Conservation (phyloP, 108 stramenopile species). For the Skeletonema costatum region DNA sequence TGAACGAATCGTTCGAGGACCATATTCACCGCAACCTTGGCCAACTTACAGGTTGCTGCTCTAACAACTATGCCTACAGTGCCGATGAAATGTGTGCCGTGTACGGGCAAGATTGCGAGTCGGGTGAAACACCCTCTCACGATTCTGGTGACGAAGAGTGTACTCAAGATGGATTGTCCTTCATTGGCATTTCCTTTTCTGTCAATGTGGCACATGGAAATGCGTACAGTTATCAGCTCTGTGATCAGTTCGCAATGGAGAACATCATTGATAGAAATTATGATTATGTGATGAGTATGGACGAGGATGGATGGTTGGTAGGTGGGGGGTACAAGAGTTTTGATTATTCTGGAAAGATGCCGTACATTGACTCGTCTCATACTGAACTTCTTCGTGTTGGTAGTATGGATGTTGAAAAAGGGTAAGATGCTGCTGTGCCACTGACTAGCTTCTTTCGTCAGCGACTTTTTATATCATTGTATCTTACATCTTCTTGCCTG, state of each 20-base stretch:
- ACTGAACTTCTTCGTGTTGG: slow-evolving; percentile 89
- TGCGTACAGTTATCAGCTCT: slow-evolving; percentile 86
- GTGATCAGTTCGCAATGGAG: slow-evolving; percentile 91
- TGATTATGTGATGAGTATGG: slow-evolving; percentile 90
- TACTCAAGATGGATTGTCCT: slow-evolving; percentile 69
- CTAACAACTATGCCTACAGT: slow-evolving; percentile 55
- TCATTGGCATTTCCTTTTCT: slow-evolving; percentile 71
- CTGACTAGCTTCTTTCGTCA: slow-evolving; percentile 75
- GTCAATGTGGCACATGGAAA: slow-evolving; percentile 72
- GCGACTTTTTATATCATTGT: slow-evolving; percentile 18
- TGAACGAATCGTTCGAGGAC: slow-evolving; percentile 7
- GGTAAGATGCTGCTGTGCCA: slow-evolving; percentile 70
- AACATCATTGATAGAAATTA: slow-evolving; percentile 91
- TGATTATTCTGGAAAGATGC: slow-evolving; percentile 94
- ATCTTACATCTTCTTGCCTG: neutral
- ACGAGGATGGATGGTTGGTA: slow-evolving; percentile 92
- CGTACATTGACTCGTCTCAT: slow-evolving; percentile 92
- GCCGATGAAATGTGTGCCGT: slow-evolving; percentile 62
- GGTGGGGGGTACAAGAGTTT: slow-evolving; percentile 92
- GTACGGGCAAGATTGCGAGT: slow-evolving; percentile 71
- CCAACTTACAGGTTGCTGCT: slow-evolving; percentile 80
- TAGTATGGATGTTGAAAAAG: slow-evolving; percentile 73
- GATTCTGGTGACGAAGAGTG: slow-evolving; percentile 64
- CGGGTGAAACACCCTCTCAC: slow-evolving; percentile 58
- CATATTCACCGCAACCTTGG: slow-evolving; percentile 26